Percentiles rank a stretch among this genome's conserved stretches.
Evolutionary conservation across 257 asterid species (phyloP).

Genomic region (Vinca minor): DNA sequence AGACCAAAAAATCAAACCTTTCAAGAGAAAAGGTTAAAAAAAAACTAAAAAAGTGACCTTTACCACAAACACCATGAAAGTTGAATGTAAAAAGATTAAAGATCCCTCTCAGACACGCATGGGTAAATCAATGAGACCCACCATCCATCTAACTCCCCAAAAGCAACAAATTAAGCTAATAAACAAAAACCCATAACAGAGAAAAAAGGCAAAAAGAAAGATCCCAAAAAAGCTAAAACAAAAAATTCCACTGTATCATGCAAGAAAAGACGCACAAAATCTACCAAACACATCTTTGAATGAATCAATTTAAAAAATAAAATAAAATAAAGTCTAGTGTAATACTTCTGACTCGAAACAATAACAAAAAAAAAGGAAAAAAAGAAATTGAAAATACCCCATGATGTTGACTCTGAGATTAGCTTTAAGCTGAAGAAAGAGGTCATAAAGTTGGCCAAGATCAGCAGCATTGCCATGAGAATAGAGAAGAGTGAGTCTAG

Average conservation of each 20-base stretch:
- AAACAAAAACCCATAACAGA: neutral
- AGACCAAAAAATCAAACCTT: constrained; percentile 5
- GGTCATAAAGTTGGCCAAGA: constrained; percentile 96
- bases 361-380: no score
- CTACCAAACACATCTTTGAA: neutral
- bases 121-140: constrained; percentile 16
- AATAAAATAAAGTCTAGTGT: no score
- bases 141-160: constrained; percentile 6
- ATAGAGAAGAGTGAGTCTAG: constrained; percentile 76
- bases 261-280: neutral
- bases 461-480: constrained; percentile 99
- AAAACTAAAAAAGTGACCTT: constrained; percentile 28
- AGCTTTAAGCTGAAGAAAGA: constrained; percentile 89
- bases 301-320: no score
- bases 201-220: neutral
- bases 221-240: neutral
- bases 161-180: constrained; percentile 1
- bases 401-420: constrained; percentile 91
- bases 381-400: no score
- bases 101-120: no score
- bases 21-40: constrained; percentile 14
- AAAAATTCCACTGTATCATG: constrained; percentile 1
- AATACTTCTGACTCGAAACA: no score
- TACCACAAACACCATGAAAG: constrained; percentile 18
- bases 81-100: constrained; percentile 12